These are phyloP conservation scores for Stemphylium beticola DNA, from an alignment of 2,329 filamentous ascomycete species.

Conservation along the genomic window DNA sequence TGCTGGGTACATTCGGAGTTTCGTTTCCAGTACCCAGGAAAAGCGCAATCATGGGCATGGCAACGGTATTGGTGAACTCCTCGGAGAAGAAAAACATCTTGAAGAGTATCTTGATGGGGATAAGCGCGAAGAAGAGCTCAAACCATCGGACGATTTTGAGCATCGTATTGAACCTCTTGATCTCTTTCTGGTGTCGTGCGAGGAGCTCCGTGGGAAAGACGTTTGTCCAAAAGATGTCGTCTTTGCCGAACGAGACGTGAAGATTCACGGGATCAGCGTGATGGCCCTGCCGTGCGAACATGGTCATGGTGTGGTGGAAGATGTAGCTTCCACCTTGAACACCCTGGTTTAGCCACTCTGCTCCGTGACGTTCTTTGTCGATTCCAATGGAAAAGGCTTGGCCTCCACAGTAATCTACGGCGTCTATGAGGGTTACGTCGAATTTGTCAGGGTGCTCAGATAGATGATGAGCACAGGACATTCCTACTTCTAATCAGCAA, in stretches of 20 bases:
- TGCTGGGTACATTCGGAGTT: conserved; percentile 72
- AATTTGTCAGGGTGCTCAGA: conserved; percentile 70
- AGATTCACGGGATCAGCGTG: conserved; percentile 64
- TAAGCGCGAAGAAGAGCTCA: conserved; percentile 64
- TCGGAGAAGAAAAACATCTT: conserved; percentile 71
- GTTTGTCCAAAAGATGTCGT: conserved; percentile 69
- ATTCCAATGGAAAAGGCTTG: conserved; percentile 65
- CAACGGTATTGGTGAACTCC: conserved; percentile 74
- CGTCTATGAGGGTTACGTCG: conserved; percentile 56
- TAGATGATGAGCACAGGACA: conserved; percentile 71
- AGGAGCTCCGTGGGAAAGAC: conserved; percentile 67
- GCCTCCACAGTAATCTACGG: conserved; percentile 63
- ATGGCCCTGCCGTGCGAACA: conserved; percentile 65
- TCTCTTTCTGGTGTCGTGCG: conserved; percentile 61
- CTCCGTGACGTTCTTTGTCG: conserved; percentile 62
- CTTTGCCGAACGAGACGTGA: conserved; percentile 69
- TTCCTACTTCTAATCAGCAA: conserved; percentile 45
- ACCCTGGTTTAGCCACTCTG: conserved; percentile 66
- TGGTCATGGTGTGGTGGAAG: conserved; percentile 71
- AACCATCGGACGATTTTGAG: conserved; percentile 65
- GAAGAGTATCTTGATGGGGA: conserved; percentile 69
- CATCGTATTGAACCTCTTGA: conserved; percentile 61
- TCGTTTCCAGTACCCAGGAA: conserved; percentile 79
- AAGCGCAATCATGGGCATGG: conserved; percentile 73
- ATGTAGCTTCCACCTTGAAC: conserved; percentile 70